Percentiles rank a stretch among this genome's conserved stretches.
Conservation (phyloP, 495 filamentous ascomycete species). For the Annulohypoxylon maeteangense region DNA sequence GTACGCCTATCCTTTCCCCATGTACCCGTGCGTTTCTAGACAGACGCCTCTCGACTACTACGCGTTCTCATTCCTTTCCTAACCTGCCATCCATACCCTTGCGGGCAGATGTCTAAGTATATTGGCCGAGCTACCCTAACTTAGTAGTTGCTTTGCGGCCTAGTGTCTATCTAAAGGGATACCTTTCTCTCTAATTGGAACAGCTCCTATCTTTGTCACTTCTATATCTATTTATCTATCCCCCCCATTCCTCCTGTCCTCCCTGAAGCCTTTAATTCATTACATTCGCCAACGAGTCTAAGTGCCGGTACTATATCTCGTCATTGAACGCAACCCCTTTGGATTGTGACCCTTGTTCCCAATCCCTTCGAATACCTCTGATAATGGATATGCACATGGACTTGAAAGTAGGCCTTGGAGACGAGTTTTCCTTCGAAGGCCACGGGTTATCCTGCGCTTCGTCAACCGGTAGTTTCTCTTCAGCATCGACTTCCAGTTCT, state of each 20-base stretch:
- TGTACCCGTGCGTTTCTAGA: constrained; percentile 38
- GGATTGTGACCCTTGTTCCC: constrained; percentile 14
- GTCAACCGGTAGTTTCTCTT: constrained; percentile 48
- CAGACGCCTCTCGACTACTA: constrained; percentile 41
- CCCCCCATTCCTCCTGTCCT: constrained; percentile 42
- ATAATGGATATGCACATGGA: constrained; percentile 39
- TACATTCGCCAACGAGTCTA: constrained; percentile 24
- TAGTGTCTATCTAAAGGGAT: constrained; percentile 37
- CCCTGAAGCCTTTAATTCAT: constrained; percentile 32
- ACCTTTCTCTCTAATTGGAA: constrained; percentile 33
- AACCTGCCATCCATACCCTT: constrained; percentile 46
- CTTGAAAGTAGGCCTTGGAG: constrained; percentile 42
- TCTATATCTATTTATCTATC: constrained; percentile 45
- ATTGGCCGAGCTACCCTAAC: constrained; percentile 46
- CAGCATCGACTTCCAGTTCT: constrained; percentile 48
- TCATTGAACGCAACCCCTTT: constrained; percentile 22
- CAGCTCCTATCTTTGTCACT: constrained; percentile 33
- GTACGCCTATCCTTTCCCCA: constrained; percentile 40
- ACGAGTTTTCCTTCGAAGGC: constrained; percentile 43
- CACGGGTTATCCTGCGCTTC: constrained; percentile 42
- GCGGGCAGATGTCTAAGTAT: constrained; percentile 45
- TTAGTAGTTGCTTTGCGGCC: constrained; percentile 34
- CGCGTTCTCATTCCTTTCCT: constrained; percentile 44
- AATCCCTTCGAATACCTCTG: not conserved
- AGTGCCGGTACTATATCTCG: constrained; percentile 12